Evolutionary conservation across 805 yeast genomes (phyloP), one percentile per base, ranked within the genome.

Genomic region (Candida parachauliodes): DNA sequence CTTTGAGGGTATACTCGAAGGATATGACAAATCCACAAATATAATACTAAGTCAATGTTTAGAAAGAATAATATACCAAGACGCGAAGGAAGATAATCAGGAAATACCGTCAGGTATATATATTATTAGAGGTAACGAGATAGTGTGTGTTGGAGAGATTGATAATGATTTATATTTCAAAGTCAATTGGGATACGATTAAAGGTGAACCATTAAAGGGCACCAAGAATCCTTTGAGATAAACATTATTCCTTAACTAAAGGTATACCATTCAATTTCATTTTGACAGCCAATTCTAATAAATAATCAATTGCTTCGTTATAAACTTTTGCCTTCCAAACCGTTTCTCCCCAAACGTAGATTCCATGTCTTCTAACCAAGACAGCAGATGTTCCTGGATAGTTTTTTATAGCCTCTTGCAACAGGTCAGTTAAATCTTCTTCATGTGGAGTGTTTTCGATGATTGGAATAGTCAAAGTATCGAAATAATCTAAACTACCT

Each of bases 301-400:
- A 62, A 55, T 89, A 91, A 53, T 91, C 97, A 42, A 91, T 78
- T 12, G 96, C 95, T 60, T 91, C 98, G 55, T 88, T 88, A 57
- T 84, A 83, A 10, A 91, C 76, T 61, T 91, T 91, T 34, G 97
- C 96, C 61, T 89, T 88, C 85, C 94, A 84, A 9, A 87, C 85
- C 18, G 74, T 78, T 49, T 83, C 87, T 17, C 97, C 97, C 97
- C 97, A 91, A n/a, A 88, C 96, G 55, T 82, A 91, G 31, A 91
- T 81, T 1, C 98, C 98, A 54, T 91, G 98, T 52, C 96, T 72
- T 59, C 95, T 76, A 5, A 91, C 97, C 37, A 91, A 67, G 1
- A 91, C 88, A 0, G 97, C 97, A 2, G 88, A 77, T 3, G 95
- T 65, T 0, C 76, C 70, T 1, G 97, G 96, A 50, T 87, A 82